Evolutionary conservation across 495 filamentous ascomycete species (phyloP), one percentile per base, ranked within the genome.

Genomic region (Mytilinidion resinicola): DNA sequence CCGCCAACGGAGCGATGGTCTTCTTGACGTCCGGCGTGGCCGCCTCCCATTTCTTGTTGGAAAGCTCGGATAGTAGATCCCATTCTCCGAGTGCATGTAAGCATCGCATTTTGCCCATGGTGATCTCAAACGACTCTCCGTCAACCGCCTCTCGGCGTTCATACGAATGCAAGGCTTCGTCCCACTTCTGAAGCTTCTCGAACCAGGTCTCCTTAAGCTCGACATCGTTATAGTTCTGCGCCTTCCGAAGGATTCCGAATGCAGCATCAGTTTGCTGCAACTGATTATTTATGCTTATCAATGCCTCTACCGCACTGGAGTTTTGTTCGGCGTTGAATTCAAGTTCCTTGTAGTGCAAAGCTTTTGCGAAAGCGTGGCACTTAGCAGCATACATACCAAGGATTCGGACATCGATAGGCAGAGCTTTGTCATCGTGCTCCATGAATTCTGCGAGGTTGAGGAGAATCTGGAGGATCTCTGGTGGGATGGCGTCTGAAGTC

Each of bases 21-120:
- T 90, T 82, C 66, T 92, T 86, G 55, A 96, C 82, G 59, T 97
- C 92, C 3, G 84, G 76, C 11, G 82, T 82, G 15, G 93, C 91
- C 67, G 89, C 87, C 54, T 85, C 80, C 92, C 92, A 99, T 50
- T 92, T 95, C 60, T 95, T 89, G 62, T 95, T 87, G 0, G 91
- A 90, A 36, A 99, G 79, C 42, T 82, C 78, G 9, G 92, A 91
- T 9, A 99, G 77, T 11, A 88, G 82, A 62, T 96, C 95, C 91
- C 92, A 99, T 70, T 99, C 93, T 42, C 93, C 95, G 35, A 99
- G 80, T 34, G 93, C 93, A 67, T 99, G 95, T 41, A 96, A 74
- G 80, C 93, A 99, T 15, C 95, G 86, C 93, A 99, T 99, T 73
- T 98, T 97, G 59, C 93, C 93, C 90, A 97, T 96, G 5, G 92